These are phyloP conservation scores for Backusella morwellensis DNA, from an alignment of 192 early-diverging fungal species.

Conservation along the genomic window DNA sequence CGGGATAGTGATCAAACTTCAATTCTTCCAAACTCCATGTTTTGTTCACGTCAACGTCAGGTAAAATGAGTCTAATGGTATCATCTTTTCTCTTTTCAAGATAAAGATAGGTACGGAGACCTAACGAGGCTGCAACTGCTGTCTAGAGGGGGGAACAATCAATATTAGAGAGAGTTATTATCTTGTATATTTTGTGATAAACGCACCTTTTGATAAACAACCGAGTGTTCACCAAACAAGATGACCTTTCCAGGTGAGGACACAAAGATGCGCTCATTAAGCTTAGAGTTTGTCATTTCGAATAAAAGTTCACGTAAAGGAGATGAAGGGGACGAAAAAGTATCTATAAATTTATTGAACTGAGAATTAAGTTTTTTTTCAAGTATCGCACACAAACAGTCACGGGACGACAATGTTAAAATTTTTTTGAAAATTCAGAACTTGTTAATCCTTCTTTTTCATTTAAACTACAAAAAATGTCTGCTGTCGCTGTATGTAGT, in stretches of 20 bases:
- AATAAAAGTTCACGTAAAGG: neutral
- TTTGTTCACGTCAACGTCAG: constrained; percentile 58
- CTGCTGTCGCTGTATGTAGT: constrained; percentile 7
- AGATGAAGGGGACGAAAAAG: neutral
- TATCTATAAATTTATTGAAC: neutral
- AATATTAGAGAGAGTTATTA: neutral
- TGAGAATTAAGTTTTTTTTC: constrained; percentile 1
- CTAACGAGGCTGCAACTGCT: constrained; percentile 80
- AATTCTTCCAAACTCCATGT: constrained; percentile 31
- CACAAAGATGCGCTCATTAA: constrained; percentile 25
- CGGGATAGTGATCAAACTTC: neutral
- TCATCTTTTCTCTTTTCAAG: constrained; percentile 52
- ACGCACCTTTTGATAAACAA: constrained; percentile 84
- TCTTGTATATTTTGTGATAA: neutral
- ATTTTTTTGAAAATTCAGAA: constrained; percentile 2
- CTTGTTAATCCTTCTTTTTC: constrained; percentile 15
- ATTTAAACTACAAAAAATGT: constrained; percentile 19
- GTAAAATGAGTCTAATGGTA: constrained; percentile 50
- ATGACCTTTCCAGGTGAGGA: constrained; percentile 98
- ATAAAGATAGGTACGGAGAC: constrained; percentile 71
- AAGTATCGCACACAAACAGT: neutral
- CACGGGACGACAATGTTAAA: constrained; percentile 6
- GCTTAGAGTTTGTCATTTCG: neutral
- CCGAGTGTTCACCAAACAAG: constrained; percentile 97
- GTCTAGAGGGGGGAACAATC: constrained; percentile 43